phyloP scores from a whole-genome alignment of 108 stramenopile genomes.

The Stephanodiscus minutulus region DNA sequence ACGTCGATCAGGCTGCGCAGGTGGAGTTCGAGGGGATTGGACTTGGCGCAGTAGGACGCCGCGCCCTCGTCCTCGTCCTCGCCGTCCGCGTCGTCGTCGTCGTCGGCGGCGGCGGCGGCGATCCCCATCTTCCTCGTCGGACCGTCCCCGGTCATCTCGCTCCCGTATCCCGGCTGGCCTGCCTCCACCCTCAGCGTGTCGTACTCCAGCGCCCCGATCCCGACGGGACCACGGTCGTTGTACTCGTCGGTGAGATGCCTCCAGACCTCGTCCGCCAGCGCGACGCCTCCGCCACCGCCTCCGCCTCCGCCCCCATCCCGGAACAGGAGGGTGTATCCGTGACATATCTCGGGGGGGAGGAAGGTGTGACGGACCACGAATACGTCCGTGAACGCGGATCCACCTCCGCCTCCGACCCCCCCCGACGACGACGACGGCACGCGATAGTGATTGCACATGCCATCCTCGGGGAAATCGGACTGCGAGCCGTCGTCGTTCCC shows the following conservation, averaged over 20 bases:
- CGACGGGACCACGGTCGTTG: conserved; percentile 69
- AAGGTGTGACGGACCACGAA: conserved; percentile 38
- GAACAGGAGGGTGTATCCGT: conserved; percentile 70
- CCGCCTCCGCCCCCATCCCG: not conserved
- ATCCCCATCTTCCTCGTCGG: conserved; percentile 34
- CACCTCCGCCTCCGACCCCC: not conserved
- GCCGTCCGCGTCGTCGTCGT: not conserved
- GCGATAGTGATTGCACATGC: conserved; percentile 43
- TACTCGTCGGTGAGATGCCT: conserved; percentile 55
- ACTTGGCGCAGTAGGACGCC: conserved; percentile 35
- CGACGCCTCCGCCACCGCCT: not conserved
- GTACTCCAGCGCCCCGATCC: conserved; percentile 72
- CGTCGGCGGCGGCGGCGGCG: not conserved
- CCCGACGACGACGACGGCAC: not conserved
- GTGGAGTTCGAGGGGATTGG: conserved; percentile 76
- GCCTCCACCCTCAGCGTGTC: conserved; percentile 82
- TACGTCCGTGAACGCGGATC: conserved; percentile 19
- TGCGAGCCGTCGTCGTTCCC: not conserved
- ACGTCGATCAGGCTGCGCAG: conserved; percentile 54
- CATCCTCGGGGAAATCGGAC: conserved; percentile 34
- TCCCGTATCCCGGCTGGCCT: conserved; percentile 43
- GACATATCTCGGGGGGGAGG: conserved; percentile 49
- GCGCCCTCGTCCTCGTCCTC: not conserved
- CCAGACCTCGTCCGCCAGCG: conserved; percentile 55
- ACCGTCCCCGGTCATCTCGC: conserved; percentile 51